Evolutionary conservation across 2,329 filamentous ascomycete genomes (phyloP), one percentile per base, ranked within the genome.

Genomic region (Ceratocystis papillata): DNA sequence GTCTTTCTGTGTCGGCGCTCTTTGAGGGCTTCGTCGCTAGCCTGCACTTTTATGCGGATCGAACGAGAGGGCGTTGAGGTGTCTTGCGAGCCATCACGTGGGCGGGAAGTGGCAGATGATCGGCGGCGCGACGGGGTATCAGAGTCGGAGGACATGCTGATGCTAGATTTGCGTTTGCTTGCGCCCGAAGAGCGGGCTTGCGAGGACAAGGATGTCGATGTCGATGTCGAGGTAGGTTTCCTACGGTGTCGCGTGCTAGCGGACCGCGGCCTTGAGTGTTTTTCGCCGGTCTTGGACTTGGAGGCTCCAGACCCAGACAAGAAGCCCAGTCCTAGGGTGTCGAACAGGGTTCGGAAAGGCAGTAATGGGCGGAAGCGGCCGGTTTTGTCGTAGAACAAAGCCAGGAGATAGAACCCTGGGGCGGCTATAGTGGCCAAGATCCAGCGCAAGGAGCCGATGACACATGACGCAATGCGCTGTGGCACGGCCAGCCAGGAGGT

Each of bases 11-110:
- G 89, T 74, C 90, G 92, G 67, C 88, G 84, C 74, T 89, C 86
- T 69, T 86, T 81, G 66, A 88, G 77, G 50, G 84, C 82, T 67
- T 91, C 89, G 71, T 96, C 89, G 69, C 87, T 89, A 74, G 93
- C 86, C 41, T 68, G 66, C 15, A 96, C 80, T 76, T 94, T 96
- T 72, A 97, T 96, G 48, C 91, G 85, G 69, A 96, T 96, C 1
- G 91, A 96, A 66, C 90, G 83, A 72, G 61, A 22, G 20, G 61
- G 50, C n/a, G 60, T 30, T 41, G 37, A 41, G 25, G 53, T 37
- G n/a, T 65, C 66, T 62, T 44, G 46, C 44, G 64, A 33, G 45
- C 15, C 64, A 30, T 22, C 37, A 5, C 8, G 89, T 84, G 5
- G 83, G 79, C 3, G 87, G 86, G 17, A 82, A 80, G 57, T 41